These are phyloP conservation scores for Parasitella parasitica DNA, from an alignment of 371 early-diverging fungal genomes.

Conservation along the genomic window DNA sequence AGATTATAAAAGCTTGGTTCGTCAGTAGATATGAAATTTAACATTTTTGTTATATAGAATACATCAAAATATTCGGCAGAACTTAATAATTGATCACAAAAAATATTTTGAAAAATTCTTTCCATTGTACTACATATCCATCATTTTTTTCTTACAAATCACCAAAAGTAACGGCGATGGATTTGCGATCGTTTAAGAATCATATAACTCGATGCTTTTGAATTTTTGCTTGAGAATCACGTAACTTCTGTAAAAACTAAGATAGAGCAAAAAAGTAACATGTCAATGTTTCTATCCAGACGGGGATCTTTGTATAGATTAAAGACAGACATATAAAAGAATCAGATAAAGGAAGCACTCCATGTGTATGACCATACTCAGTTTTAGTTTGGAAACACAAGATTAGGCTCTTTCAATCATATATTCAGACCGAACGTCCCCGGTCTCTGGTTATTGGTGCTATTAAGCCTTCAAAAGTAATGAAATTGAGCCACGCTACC, in stretches of 20 bases:
- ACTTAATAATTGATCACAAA: not conserved
- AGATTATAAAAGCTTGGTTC: too few relatives aligned
- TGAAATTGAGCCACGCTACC: not conserved
- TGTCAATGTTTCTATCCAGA: too few relatives aligned
- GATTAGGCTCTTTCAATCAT: not conserved
- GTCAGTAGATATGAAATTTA: too few relatives aligned
- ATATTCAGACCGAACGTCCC: not conserved
- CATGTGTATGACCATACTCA: not conserved
- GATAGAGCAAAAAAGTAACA: too few relatives aligned
- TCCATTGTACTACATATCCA: not conserved
- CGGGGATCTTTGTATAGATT: too few relatives aligned
- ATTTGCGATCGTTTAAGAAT: not conserved
- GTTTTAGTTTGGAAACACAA: not conserved
- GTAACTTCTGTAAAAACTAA: too few relatives aligned
- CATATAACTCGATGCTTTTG: not conserved
- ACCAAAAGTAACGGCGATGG: not conserved
- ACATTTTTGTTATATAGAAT: too few relatives aligned
- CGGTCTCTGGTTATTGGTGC: not conserved
- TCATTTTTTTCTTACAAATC: not conserved
- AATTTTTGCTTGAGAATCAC: too few relatives aligned
- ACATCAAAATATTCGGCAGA: too few relatives aligned
- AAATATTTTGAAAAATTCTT: not conserved
- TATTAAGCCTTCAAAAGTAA: not conserved
- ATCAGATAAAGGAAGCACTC: not conserved
- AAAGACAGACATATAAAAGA: not conserved